Conservation (phyloP, 176 grass and related monocot genomes). For the Melocanna baccifera region DNA sequence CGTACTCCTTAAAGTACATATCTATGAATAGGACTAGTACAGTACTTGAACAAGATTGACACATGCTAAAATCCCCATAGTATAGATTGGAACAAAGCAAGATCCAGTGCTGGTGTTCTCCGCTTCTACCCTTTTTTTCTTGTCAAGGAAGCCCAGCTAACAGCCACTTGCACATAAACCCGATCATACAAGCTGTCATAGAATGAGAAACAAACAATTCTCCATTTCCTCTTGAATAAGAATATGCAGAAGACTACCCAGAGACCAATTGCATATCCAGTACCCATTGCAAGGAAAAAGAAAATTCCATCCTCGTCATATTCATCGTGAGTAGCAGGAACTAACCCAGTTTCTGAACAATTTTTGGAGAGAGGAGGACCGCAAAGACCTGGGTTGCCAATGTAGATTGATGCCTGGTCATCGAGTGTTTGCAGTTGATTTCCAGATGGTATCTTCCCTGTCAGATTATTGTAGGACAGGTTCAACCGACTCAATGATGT, state of each 20-base stretch:
- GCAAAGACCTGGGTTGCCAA: not conserved
- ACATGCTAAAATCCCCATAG: too few species aligned
- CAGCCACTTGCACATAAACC: not conserved
- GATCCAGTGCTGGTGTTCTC: not conserved
- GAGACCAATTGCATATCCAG: not conserved
- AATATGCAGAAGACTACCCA: not conserved
- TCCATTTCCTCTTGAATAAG: not conserved
- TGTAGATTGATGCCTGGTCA: not conserved
- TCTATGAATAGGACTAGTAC: too few species aligned
- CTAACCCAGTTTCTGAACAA: too few species aligned
- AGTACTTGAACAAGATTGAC: not conserved
- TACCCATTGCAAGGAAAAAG: not conserved
- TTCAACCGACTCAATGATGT: not conserved
- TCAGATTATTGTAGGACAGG: not conserved
- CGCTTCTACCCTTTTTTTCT: not conserved
- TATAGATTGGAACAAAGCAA: too few species aligned
- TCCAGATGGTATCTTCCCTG: not conserved
- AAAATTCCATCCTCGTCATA: not conserved
- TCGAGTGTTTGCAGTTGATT: not conserved
- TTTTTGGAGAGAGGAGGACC: slow-evolving; percentile 25
- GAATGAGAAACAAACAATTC: not conserved
- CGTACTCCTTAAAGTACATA: too few species aligned
- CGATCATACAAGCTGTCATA: not conserved
- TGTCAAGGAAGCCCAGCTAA: not conserved
- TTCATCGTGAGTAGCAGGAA: not conserved